Conservation (phyloP, 164 flowering plant species). For the Sedum album region DNA sequence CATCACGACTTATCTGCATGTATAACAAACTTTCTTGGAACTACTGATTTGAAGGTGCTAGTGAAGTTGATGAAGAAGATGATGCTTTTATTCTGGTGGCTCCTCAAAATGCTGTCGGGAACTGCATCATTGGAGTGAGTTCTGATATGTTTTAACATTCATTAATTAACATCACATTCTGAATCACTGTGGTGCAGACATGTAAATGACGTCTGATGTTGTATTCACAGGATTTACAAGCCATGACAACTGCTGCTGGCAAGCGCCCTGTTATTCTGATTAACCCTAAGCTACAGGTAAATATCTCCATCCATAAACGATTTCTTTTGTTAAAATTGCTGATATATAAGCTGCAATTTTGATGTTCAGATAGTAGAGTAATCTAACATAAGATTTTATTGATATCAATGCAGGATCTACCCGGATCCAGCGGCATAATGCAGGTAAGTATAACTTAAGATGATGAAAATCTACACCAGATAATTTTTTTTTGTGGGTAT, state of each 20-base stretch:
- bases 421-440: constrained; percentile 93
- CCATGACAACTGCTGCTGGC: constrained; percentile 92
- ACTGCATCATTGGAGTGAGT: constrained; percentile 91
- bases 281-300: constrained; percentile 81
- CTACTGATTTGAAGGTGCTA: constrained; percentile 38
- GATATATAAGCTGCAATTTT: no score
- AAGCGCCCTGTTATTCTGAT: constrained; percentile 72
- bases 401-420: constrained; percentile 55
- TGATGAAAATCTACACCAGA: neutral
- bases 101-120: constrained; percentile 98
- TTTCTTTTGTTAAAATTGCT: neutral
- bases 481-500: neutral
- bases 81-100: constrained; percentile 84
- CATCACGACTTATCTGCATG: neutral
- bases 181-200: neutral
- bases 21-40: neutral
- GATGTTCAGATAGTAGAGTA: no score
- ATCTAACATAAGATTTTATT: neutral
- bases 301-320: constrained; percentile 1
- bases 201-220: constrained; percentile 9
- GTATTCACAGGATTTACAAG: constrained; percentile 63
- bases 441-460: constrained; percentile 51
- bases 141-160: neutral
- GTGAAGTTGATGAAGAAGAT: constrained; percentile 78
- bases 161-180: neutral